These are phyloP conservation scores for Scedosporium minutisporum DNA, from an alignment of 2,329 filamentous ascomycete genomes.

Conservation along the genomic window DNA sequence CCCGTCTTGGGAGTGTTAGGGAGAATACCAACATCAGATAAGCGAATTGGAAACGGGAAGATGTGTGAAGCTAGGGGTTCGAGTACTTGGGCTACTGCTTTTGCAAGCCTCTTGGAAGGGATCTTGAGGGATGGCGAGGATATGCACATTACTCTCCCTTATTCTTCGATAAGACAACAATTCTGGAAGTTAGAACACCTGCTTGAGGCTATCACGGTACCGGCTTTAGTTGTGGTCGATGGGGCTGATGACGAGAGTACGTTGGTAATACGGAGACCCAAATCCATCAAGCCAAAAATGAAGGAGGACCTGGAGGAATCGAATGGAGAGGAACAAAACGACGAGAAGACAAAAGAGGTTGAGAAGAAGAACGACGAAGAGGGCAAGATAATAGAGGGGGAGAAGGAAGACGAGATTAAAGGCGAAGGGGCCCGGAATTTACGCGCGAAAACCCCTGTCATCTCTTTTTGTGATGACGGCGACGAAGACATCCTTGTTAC, in stretches of 20 bases:
- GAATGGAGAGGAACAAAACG: neutral
- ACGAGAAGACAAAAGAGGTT: neutral
- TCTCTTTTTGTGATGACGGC: slow-evolving; percentile 1
- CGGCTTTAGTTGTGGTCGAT: slow-evolving; percentile 46
- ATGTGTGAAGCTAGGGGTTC: neutral
- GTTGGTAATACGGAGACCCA: slow-evolving; percentile 24
- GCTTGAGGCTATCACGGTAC: slow-evolving; percentile 41
- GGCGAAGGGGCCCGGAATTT: neutral
- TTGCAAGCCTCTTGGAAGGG: slow-evolving; percentile 45
- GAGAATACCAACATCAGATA: neutral
- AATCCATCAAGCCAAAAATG: neutral
- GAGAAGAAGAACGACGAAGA: neutral
- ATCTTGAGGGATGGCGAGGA: slow-evolving; percentile 52
- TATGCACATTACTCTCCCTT: slow-evolving; percentile 46
- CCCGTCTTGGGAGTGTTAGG: slow-evolving; percentile 27
- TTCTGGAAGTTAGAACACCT: slow-evolving; percentile 37
- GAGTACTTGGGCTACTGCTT: slow-evolving; percentile 44
- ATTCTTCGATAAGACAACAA: slow-evolving; percentile 43
- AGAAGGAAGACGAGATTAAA: slow-evolving; percentile 5
- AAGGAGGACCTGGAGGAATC: neutral
- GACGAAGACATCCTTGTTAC: slow-evolving; percentile 26
- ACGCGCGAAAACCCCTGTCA: neutral
- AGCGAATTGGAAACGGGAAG: neutral
- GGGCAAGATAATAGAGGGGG: neutral
- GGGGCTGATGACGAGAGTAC: slow-evolving; percentile 40